Base-by-base conservation (phyloP, 2,329 filamentous ascomycete species). In the Alternaria brassicae region DNA sequence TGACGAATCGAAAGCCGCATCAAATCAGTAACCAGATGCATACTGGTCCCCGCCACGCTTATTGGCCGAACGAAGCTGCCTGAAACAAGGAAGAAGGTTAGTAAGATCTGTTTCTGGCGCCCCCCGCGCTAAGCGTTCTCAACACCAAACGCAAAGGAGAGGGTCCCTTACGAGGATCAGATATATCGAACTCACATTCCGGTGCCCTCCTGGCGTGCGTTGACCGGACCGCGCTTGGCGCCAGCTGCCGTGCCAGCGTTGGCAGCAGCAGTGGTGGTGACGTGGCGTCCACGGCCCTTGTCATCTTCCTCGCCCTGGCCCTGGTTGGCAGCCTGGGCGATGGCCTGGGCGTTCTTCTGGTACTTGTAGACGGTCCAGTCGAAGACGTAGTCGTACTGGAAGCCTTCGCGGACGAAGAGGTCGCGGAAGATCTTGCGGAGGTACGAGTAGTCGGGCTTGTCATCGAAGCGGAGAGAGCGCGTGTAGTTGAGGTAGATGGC, bases 321-420 rank as follows among this genome's bases (percentile, higher is more conserved):
- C 74, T 87, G 83, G 72, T 86, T 85, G 69, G 88, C 89, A 70
- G 91, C 91, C 80, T 94, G 90, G 70, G 92, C 91, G 79, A 96
- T 96, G 75, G 93, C 93, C 83, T 96, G 92, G 55, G 93, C 93
- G 73, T 97, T 98, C 89, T 97, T 97, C 87, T 97, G 93, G 86
- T 98, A 97, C 85, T 98, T 98, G 88, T 97, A 98, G 75, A 98
- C 95, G 61, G 95, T 99, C 95, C 95, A 99, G 83, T 99, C 95
- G 75, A 99, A 99, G 72, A 99, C 95, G 74, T 99, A 98, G 82
- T 99, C 95, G 81, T 99, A 98, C 84, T 99, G 95, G 89, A 98
- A 99, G 56, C 94, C 95, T 81, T 98, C 95, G 65, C 95, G 93
- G 70, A 99, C 95, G 77, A 99, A 99, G 61, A 99, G 89, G 78